Percentiles rank a stretch among this genome's conserved stretches.
phyloP scores from a whole-genome alignment of 129 eudicot species.

The Flaveria brownii region DNA sequence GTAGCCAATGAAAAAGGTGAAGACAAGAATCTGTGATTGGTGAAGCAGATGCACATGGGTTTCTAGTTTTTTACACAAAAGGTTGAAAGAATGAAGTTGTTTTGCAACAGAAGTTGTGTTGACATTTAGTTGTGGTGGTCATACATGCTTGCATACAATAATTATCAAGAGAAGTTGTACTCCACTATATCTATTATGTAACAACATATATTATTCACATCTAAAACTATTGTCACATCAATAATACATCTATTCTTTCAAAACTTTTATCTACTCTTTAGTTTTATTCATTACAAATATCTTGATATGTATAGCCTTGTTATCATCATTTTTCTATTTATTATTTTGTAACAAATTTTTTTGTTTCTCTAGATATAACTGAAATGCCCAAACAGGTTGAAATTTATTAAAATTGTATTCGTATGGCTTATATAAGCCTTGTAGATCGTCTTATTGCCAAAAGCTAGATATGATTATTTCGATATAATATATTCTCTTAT shows the following conservation, averaged over 20 bases:
- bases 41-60: conserved; percentile 47
- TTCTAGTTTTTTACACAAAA: conserved; percentile 38
- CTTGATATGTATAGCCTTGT: no score
- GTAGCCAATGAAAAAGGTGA: conserved; percentile 38
- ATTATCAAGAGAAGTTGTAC: conserved; percentile 13
- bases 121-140: conserved; percentile 41
- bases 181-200: conserved; percentile 26
- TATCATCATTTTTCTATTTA: no score
- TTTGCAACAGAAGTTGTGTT: conserved; percentile 40
- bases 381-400: no score
- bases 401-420: no score
- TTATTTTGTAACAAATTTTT: no score
- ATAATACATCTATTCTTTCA: not conserved
- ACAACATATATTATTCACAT: not conserved
- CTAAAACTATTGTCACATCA: no score
- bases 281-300: no score
- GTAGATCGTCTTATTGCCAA: no score
- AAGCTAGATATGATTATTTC: no score
- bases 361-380: no score
- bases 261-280: not conserved
- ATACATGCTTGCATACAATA: not conserved
- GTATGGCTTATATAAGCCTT: no score
- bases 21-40: conserved; percentile 53
- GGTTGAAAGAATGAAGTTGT: conserved; percentile 21
- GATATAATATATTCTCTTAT: no score